A percentile compares a stretch with the other conserved stretches of the same genome.
Evolutionary conservation across 2,329 filamentous ascomycete species (phyloP).

Genomic region (Trichophaea hybrida): DNA sequence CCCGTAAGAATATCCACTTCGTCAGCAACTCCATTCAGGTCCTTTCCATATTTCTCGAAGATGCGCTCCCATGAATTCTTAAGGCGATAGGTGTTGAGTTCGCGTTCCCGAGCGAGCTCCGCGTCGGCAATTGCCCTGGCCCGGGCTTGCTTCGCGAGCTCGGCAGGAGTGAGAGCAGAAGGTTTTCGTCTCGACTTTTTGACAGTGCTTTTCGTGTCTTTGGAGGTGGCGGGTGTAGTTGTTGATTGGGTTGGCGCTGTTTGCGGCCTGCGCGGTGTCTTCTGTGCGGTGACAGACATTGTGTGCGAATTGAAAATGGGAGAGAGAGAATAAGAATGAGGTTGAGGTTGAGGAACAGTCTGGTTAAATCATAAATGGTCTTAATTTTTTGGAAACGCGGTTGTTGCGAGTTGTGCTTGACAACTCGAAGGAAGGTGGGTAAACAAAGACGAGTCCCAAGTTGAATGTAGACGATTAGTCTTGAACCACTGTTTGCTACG

Average conservation of each 20-base stretch:
- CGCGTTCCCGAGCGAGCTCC: slow-evolving; percentile 47
- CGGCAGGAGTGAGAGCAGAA: background rate
- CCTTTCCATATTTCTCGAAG: slow-evolving; percentile 71
- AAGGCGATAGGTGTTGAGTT: slow-evolving; percentile 53
- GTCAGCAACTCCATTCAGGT: slow-evolving; percentile 73
- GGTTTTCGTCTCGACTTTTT: slow-evolving; percentile 1
- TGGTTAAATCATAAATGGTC: too few species aligned
- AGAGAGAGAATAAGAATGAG: too few species aligned
- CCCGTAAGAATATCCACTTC: slow-evolving; percentile 77
- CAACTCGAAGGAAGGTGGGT: too few species aligned
- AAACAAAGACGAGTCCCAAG: too few species aligned
- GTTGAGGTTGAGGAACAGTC: too few species aligned
- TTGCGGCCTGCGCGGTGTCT: background rate
- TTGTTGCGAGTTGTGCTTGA: too few species aligned
- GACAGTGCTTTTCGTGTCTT: background rate
- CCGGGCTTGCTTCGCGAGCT: background rate
- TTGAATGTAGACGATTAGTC: too few species aligned
- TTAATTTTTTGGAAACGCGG: too few species aligned
- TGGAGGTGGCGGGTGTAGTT: background rate
- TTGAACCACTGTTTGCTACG: too few species aligned
- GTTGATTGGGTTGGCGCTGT: background rate
- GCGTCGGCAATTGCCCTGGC: slow-evolving; percentile 6
- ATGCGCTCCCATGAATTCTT: slow-evolving; percentile 79
- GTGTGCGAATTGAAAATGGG: too few species aligned
- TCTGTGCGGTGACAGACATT: background rate